Conservation (phyloP, 2,329 filamentous ascomycete species). For the Aspergillus pseudotamarii region DNA sequence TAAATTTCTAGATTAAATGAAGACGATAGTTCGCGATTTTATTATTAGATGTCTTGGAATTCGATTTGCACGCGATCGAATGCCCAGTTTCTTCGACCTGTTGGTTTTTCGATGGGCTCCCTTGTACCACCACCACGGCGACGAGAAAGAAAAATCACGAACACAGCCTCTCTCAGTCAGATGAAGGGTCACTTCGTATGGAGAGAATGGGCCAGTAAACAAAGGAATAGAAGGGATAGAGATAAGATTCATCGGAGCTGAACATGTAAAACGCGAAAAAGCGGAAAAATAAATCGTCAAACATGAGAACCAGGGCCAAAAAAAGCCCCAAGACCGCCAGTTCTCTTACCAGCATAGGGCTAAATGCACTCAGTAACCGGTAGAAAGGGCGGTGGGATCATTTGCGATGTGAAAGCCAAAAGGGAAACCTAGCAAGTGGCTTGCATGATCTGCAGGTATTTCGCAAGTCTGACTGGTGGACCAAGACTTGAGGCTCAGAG, state of each 20-base stretch:
- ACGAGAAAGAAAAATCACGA: neutral
- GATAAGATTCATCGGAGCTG: slow-evolving; percentile 3
- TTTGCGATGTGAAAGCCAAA: neutral
- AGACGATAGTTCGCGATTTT: neutral
- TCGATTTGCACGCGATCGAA: neutral
- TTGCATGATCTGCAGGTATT: slow-evolving; percentile 9
- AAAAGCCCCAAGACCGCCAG: slow-evolving; percentile 9
- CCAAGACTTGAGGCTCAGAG: slow-evolving; percentile 11
- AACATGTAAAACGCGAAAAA: neutral
- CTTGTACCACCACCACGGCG: neutral
- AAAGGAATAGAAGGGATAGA: neutral
- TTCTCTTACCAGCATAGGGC: slow-evolving; percentile 1
- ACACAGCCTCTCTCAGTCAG: neutral
- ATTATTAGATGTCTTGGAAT: neutral
- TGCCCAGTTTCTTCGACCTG: neutral
- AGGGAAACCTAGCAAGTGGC: neutral
- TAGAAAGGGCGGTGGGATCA: slow-evolving; percentile 13
- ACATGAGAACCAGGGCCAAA: neutral
- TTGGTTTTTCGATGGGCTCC: neutral
- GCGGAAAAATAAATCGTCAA: neutral
- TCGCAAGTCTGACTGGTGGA: slow-evolving; percentile 5
- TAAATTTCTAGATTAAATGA: neutral
- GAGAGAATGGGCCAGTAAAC: neutral
- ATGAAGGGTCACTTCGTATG: neutral
- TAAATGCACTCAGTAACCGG: slow-evolving; percentile 7